Evolutionary conservation across 495 filamentous ascomycete species (phyloP).

Genomic region (Cryomyces minteri): DNA sequence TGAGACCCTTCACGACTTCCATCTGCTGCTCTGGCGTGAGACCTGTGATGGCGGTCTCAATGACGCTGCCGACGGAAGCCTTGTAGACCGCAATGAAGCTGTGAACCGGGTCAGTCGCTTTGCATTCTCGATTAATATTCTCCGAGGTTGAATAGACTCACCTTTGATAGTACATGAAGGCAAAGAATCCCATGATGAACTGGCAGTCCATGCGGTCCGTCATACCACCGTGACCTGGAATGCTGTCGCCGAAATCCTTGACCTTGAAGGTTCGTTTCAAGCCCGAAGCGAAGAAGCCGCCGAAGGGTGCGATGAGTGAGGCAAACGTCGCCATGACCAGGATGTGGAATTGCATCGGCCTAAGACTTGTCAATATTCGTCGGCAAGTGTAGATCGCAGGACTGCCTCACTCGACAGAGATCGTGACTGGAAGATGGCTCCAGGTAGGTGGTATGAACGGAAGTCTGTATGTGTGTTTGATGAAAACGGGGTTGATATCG

Average conservation of each 20-base stretch:
- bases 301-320: constrained; percentile 92
- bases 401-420: not conserved
- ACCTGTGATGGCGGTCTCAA: constrained; percentile 77
- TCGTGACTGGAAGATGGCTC: not conserved
- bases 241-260: constrained; percentile 98
- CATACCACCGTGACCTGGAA: constrained; percentile 95
- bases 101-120: too few species aligned
- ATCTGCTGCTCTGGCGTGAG: constrained; percentile 70
- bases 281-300: constrained; percentile 95
- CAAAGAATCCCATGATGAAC: constrained; percentile 99
- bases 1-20: constrained; percentile 66
- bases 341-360: constrained; percentile 88
- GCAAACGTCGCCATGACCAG: constrained; percentile 84
- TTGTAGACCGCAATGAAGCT: constrained; percentile 80
- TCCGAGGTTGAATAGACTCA: too few species aligned
- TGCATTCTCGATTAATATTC: too few species aligned
- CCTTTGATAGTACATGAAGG: constrained; percentile 91
- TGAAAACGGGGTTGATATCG: constrained; percentile 82
- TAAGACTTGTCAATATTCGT: too few species aligned
- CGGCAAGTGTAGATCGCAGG: too few species aligned
- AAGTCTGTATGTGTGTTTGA: constrained; percentile 59
- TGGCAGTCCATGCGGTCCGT: constrained; percentile 99
- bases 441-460: constrained; percentile 39
- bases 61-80: constrained; percentile 61
- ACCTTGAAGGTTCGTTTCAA: constrained; percentile 99